phyloP scores from a whole-genome alignment of 2,329 filamentous ascomycete genomes.

The Chlorencoelia australis region DNA sequence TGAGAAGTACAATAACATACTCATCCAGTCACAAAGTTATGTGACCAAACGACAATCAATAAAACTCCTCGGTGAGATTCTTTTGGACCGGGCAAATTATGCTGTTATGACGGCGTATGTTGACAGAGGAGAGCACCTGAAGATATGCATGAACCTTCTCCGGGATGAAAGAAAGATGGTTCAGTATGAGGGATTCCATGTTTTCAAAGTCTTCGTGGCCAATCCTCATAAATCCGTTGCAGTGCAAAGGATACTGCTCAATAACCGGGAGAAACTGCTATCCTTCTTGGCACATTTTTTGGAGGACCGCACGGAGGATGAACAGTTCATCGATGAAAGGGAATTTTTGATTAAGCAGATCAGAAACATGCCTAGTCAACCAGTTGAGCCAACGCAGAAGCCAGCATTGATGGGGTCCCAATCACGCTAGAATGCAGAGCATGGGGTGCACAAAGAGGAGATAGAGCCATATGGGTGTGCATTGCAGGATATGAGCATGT shows the following conservation, averaged over 20 bases:
- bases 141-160: slow-evolving; percentile 95
- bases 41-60: slow-evolving; percentile 98
- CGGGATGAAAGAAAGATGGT: slow-evolving; percentile 98
- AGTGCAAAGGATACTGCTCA: slow-evolving; percentile 89
- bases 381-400: slow-evolving; percentile 34
- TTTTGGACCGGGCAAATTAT: slow-evolving; percentile 93
- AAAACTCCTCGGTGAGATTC: slow-evolving; percentile 88
- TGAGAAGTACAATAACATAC: slow-evolving; percentile 72
- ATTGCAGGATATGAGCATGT: slow-evolving; percentile 5
- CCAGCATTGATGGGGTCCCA: slow-evolving; percentile 25
- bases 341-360: slow-evolving; percentile 97
- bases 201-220: slow-evolving; percentile 98
- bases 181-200: slow-evolving; percentile 97
- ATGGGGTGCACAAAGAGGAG: neutral
- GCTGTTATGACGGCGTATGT: slow-evolving; percentile 97
- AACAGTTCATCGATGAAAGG: slow-evolving; percentile 97
- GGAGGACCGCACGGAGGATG: slow-evolving; percentile 90
- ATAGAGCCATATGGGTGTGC: slow-evolving; percentile 4
- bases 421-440: slow-evolving; percentile 11
- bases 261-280: slow-evolving; percentile 87
- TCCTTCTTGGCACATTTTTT: slow-evolving; percentile 85
- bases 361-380: slow-evolving; percentile 51
- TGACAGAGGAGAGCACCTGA: slow-evolving; percentile 87
- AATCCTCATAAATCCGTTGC: slow-evolving; percentile 97
- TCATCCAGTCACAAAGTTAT: slow-evolving; percentile 89